A percentile compares a stretch with the other conserved stretches of the same genome.
Conservation (phyloP, 495 filamentous ascomycete species). For the Rostrohypoxylon terebratum region DNA sequence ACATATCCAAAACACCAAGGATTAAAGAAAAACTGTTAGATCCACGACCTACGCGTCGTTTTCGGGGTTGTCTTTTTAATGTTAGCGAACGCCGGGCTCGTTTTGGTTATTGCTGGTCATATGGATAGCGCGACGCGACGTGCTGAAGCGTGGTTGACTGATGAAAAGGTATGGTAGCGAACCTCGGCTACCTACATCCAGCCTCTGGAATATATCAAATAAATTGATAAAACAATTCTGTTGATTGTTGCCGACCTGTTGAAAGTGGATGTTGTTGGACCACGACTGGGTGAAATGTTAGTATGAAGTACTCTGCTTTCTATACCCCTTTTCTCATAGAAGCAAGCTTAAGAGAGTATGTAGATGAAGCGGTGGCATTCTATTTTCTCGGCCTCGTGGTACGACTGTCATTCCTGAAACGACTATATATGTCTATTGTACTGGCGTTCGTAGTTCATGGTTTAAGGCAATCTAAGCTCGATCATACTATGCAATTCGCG, state of each 20-base stretch:
- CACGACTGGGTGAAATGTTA: background rate
- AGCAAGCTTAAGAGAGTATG: background rate
- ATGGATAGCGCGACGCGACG: background rate
- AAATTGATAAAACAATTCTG: background rate
- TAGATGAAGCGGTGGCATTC: background rate
- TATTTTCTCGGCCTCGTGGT: background rate
- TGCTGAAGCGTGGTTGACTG: background rate
- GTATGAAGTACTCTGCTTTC: background rate
- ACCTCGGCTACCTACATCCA: background rate
- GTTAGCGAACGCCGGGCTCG: background rate
- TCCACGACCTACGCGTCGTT: background rate
- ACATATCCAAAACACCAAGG: conserved; percentile 21
- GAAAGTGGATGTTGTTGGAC: background rate
- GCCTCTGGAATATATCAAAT: background rate
- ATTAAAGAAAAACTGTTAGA: conserved; percentile 18
- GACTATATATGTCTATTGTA: background rate
- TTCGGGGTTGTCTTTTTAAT: background rate
- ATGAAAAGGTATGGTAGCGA: background rate
- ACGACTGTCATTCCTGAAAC: background rate
- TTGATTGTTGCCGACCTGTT: background rate
- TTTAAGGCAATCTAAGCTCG: background rate
- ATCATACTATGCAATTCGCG: background rate
- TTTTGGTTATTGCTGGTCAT: background rate
- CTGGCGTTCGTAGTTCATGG: too few relatives aligned
- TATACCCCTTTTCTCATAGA: background rate